These are phyloP conservation scores for Blastomyces percursus DNA, from an alignment of 2,329 filamentous ascomycete species.

Conservation along the genomic window DNA sequence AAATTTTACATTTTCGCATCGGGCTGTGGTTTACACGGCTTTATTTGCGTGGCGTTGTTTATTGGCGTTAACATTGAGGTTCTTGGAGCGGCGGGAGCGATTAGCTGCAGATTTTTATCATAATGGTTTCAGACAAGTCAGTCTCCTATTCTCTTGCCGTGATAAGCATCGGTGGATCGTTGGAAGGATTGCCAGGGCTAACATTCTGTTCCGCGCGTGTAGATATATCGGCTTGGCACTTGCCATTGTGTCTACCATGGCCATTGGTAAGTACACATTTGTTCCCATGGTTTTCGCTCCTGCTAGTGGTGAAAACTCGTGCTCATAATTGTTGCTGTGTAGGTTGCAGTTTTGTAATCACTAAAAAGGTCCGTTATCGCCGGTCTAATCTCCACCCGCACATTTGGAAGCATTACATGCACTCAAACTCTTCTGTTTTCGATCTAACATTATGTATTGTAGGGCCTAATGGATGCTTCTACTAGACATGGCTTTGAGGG, in stretches of 20 bases:
- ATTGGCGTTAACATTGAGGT: constrained; percentile 3
- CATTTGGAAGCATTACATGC: background rate
- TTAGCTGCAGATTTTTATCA: constrained; percentile 24
- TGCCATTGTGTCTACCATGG: constrained; percentile 39
- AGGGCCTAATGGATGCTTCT: constrained; percentile 84
- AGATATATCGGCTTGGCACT: constrained; percentile 39
- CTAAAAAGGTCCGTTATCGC: constrained; percentile 68
- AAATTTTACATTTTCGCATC: background rate
- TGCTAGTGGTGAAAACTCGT: background rate
- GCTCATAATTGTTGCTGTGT: constrained; percentile 8
- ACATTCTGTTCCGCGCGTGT: background rate
- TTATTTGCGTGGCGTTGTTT: background rate
- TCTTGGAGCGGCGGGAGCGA: constrained; percentile 23
- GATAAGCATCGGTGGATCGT: constrained; percentile 12
- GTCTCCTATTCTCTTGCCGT: constrained; percentile 14
- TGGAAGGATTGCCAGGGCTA: background rate
- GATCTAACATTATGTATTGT: background rate
- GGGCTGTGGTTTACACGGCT: background rate
- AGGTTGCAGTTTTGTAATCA: constrained; percentile 98
- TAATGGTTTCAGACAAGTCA: constrained; percentile 37
- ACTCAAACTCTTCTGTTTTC: background rate
- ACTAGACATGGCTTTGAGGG: constrained; percentile 92
- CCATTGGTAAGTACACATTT: constrained; percentile 29
- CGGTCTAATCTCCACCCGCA: background rate
- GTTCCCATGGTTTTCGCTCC: background rate